Base-by-base conservation (phyloP, 1,284 basidiomycete species). In the Cutaneotrichosporon cutaneum region DNA sequence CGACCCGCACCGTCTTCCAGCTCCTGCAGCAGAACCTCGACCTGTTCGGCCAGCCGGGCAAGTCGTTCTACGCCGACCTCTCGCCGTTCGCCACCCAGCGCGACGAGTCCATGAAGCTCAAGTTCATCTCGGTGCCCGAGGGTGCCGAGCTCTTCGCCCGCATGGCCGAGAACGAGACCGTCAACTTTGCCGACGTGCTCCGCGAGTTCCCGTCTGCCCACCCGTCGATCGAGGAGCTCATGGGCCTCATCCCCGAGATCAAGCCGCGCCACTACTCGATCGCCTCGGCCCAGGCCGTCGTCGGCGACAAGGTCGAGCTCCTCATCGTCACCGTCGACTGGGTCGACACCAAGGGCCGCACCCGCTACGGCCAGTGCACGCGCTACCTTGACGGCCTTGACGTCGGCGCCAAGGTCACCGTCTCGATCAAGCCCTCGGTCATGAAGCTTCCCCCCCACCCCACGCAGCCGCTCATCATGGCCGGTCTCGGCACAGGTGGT, bases 251-350 rank as follows among this genome's bases (percentile, higher is more conserved):
- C 56, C 90, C 90, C 8, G 92, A 98, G 77, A 95, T 94, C 83
- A 94, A 97, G 81, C 94, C 95, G 7, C 85, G 96, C 69, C 96
- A 99, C 81, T 99, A 99, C 81, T 95, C 92, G 79, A 99, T 99
- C 72, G 95, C 95, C 27, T 94, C 90, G 68, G 87, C 92, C 35
- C 94, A 99, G 80, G 89, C 88, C 70, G 94, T 91, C 53, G 94
- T 99, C 14, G 96, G 96, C 13, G 86, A 98, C 76, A 87, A 89
- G 58, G 92, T 99, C 18, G 94, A 99, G 80, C 82, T 99, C 52
- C 83, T 99, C 64, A 90, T 99, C 64, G 95, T 99, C 48, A 94
- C 92, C 6, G 95, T 99, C 27, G 94, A 98, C 70, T 99, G 95
- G 95, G 76, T 85, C 56, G 88, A 89, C 33, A 88, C 93, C 11